Percentiles rank a stretch among this genome's conserved stretches.
phyloP scores from a whole-genome alignment of 306 rosid genomes.

The Morella rubra region DNA sequence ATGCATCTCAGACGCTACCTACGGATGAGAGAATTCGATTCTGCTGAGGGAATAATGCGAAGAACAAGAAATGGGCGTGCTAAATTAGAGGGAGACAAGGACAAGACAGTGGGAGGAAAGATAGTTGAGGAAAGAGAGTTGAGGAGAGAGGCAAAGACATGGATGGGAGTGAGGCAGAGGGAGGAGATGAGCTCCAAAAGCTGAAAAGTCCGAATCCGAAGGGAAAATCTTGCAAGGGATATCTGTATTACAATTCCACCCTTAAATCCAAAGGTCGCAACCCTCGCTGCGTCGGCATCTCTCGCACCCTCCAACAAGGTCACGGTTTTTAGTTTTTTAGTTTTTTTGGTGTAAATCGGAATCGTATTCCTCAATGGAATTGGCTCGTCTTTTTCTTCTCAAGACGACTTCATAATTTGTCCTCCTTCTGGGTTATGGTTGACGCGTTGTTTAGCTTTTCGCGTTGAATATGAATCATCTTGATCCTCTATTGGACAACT shows the following conservation, averaged over 20 bases:
- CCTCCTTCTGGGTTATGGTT: too few species aligned
- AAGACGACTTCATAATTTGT: too few species aligned
- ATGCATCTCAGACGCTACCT: too few species aligned
- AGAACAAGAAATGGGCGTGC: not conserved
- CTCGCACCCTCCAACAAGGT: slow-evolving; percentile 7
- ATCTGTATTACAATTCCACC: not conserved
- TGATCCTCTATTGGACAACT: too few species aligned
- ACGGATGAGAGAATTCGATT: not conserved
- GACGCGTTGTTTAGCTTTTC: too few species aligned
- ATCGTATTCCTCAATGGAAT: not conserved
- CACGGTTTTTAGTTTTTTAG: not conserved
- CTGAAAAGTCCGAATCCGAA: not conserved
- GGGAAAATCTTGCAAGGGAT: slow-evolving; percentile 2
- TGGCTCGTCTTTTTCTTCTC: not conserved
- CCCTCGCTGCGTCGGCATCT: slow-evolving; percentile 15
- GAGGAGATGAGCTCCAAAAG: not conserved
- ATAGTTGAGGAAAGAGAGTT: too few species aligned
- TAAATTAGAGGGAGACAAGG: not conserved
- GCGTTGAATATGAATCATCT: too few species aligned
- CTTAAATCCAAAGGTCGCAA: slow-evolving; percentile 9
- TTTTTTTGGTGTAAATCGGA: not conserved
- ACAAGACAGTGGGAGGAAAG: not conserved
- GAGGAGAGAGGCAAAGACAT: not conserved
- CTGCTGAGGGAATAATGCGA: not conserved
- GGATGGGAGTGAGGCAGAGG: slow-evolving; percentile 1